Evolutionary conservation across 164 flowering plant genomes (phyloP), one percentile per base, ranked within the genome.

Genomic region (Liriodendron chinense): DNA sequence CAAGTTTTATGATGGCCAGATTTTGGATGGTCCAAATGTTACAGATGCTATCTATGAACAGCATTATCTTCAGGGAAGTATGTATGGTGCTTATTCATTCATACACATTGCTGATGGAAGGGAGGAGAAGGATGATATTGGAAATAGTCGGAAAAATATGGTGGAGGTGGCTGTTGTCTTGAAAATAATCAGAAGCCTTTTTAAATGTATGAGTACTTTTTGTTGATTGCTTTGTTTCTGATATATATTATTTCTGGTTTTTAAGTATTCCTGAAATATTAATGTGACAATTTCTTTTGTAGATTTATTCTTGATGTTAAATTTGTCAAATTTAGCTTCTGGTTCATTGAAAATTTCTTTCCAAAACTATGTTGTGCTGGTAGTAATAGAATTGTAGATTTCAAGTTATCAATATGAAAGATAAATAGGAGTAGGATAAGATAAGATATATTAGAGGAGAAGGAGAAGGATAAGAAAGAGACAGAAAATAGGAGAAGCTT

Each of bases 41-140:
- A 75, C n/a, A 22, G n/a, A 20, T 13, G 16, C 47, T 65, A 74
- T 68, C 64, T 80, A 84, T 22, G 70, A 65, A 26, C 83, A 57
- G 73, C 72, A 23, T 2, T 84, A 72, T 73, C 86, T 88, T 72
- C 75, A 22, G 7, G 85, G 85, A 2, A 23, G 25, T 2, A 81
- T 86, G 86, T 89, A 47, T 78, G 86, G 88, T 2, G 13, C 90
- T 24, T 88, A 77, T 71, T 87, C 93, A 1, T 89, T 87, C 69
- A 82, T 85, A 21, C 78, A 73, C 68, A 65, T 84, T 18, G 9
- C 75, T 1, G 24, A 78, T 69, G 85, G 85, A 34, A 78, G 69
- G 57, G 87, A 83, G 28, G 81, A 74, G 53, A 10, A 1, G 21
- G 77, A 72, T 53, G 77, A 73, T 64, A 7, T 43, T 24, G 68